Evolutionary conservation across 2,329 filamentous ascomycete genomes (phyloP), one percentile per base, ranked within the genome.

Genomic region (Amylocarpus encephaloides): DNA sequence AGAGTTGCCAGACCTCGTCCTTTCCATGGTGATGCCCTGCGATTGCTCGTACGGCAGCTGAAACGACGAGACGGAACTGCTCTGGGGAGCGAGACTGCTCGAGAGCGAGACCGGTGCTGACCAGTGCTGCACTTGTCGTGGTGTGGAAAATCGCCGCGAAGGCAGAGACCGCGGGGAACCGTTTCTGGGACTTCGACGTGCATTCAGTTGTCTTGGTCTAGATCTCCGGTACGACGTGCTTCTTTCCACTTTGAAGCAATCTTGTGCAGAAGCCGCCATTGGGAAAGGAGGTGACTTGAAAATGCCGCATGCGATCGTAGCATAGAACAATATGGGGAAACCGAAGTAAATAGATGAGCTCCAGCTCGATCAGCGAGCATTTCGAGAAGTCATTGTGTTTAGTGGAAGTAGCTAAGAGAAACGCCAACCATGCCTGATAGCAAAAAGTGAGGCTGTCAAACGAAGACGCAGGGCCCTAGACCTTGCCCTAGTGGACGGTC

Each of bases 1-100:
- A 33, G 62, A 64, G 40, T 62, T 59, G n/a, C 63, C 63, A 2
- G 62, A 64, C 1, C 57, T 52, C 12, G 63, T 64, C 9, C 61
- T 59, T 44, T 65, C 63, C 62, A 65, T 64, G 5, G 54, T 55
- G 32, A 61, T 58, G 48, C 57, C 50, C 41, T 50, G 39, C 10
- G 46, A 19, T 11, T 55, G 42, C 5, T 54, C 50, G 18, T 50
- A 15, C 10, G 52, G 46, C 3, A 48, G 13, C 11, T n/a, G 18
- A 22, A 52, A 50, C 26, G 39, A 48, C 18, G 46, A 42, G 7
- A 26, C 22, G 19, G 51, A 52, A 18, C 42, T 46, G 10, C 35
- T 51, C 15, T 56, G 44, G 18, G 45, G 50, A 16, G 48, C 46
- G 48, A 58, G 50, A 6, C 52, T 50, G 22, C 52, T 48, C 18